Conservation (phyloP, 2,329 filamentous ascomycete genomes). For the Periglandula ipomoeae region DNA sequence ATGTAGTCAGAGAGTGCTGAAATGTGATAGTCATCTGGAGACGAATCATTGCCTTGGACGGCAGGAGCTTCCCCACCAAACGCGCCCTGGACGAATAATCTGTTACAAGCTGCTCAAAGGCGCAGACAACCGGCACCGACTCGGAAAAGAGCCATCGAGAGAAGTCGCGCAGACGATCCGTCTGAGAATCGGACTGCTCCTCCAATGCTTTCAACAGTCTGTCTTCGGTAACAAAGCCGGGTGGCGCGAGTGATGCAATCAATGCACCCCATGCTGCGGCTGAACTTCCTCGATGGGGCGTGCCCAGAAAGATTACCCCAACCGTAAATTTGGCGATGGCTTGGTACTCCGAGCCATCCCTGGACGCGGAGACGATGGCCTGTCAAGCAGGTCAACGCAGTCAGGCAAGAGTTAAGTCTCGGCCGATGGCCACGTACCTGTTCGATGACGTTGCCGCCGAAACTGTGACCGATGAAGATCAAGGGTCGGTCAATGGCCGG, state of each 20-base stretch:
- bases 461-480: slow-evolving; percentile 8
- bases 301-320: slow-evolving; percentile 8
- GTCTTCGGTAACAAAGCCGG: background rate
- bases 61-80: slow-evolving; percentile 1
- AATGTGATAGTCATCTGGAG: background rate
- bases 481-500: slow-evolving; percentile 3
- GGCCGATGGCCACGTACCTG: slow-evolving; percentile 1
- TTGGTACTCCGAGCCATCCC: slow-evolving; percentile 2
- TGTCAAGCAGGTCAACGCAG: background rate
- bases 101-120: slow-evolving; percentile 7
- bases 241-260: slow-evolving; percentile 3
- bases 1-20: background rate
- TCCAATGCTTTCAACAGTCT: slow-evolving; percentile 6
- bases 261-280: slow-evolving; percentile 6
- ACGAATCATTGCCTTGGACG: slow-evolving; percentile 1
- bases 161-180: slow-evolving; percentile 10
- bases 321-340: slow-evolving; percentile 6
- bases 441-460: slow-evolving; percentile 9
- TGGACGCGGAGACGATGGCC: slow-evolving; percentile 7
- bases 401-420: background rate
- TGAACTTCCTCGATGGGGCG: slow-evolving; percentile 6
- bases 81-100: slow-evolving; percentile 6
- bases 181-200: slow-evolving; percentile 4
- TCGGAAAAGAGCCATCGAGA: slow-evolving; percentile 8
- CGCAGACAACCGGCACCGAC: slow-evolving; percentile 8